Conservation (phyloP, 305 asterid genomes). For the Andrographis paniculata region DNA sequence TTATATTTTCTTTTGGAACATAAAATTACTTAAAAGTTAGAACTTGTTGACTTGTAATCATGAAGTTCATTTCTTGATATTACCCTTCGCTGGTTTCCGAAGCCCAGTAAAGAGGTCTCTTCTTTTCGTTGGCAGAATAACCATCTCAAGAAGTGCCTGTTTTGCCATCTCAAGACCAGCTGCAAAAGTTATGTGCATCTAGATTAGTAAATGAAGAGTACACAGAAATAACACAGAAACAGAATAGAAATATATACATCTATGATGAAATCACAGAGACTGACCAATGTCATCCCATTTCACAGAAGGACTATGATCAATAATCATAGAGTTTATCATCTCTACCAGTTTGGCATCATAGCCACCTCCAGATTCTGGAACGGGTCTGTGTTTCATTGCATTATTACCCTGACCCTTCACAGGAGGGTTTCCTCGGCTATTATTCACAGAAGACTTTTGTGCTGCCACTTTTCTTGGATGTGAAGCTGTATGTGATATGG, state of each 20-base stretch:
- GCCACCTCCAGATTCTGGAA: constrained; percentile 39
- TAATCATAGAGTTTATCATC: constrained; percentile 85
- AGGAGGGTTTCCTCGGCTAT: constrained; percentile 25
- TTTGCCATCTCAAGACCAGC: constrained; percentile 99
- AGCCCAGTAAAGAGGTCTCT: constrained; percentile 96
- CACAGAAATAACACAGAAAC: not conserved
- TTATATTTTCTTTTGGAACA: no score
- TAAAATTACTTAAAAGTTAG: no score
- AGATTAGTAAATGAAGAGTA: constrained; percentile 7
- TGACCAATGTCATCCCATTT: constrained; percentile 99
- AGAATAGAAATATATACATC: constrained; percentile 3
- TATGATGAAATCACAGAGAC: constrained; percentile 23
- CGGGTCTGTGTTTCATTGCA: constrained; percentile 31
- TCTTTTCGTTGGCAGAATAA: constrained; percentile 90
- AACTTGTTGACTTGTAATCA: not conserved
- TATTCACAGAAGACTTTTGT: constrained; percentile 33
- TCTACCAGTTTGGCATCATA: constrained; percentile 78
- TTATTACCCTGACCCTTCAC: constrained; percentile 34
- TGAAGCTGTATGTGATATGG: constrained; percentile 34
- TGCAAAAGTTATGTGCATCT: constrained; percentile 28
- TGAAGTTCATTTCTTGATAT: constrained; percentile 19
- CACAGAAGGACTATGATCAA: constrained; percentile 87
- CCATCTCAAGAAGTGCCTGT: constrained; percentile 93
- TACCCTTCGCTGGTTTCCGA: constrained; percentile 95
- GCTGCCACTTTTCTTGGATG: constrained; percentile 41